These are phyloP conservation scores for Monosporozyma servazzii DNA, from an alignment of 805 yeast genomes.

Conservation along the genomic window DNA sequence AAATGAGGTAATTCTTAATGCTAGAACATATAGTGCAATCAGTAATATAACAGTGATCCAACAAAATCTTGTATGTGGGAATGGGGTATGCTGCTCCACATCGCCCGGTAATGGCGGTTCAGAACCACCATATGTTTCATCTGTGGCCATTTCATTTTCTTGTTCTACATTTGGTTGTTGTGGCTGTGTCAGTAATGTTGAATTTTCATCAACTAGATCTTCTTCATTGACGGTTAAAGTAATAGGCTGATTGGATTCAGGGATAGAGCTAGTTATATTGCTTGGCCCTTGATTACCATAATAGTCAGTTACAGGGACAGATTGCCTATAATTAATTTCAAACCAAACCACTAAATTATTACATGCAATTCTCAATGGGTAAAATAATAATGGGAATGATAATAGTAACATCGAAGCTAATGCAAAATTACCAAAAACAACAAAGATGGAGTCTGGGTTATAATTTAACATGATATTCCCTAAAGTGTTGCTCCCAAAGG, in stretches of 20 bases:
- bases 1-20: slow-evolving; percentile 59
- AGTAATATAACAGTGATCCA: slow-evolving; percentile 38
- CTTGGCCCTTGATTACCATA: neutral
- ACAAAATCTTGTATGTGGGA: slow-evolving; percentile 18
- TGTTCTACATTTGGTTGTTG: slow-evolving; percentile 2
- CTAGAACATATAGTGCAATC: slow-evolving; percentile 48
- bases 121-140: slow-evolving; percentile 1
- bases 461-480: slow-evolving; percentile 70
- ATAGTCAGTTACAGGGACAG: neutral
- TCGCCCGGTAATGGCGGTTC: slow-evolving; percentile 6
- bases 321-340: slow-evolving; percentile 12
- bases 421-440: slow-evolving; percentile 48
- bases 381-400: slow-evolving; percentile 71
- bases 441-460: slow-evolving; percentile 40
- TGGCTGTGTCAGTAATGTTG: neutral
- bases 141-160: slow-evolving; percentile 7
- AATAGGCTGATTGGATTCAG: slow-evolving; percentile 7
- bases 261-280: neutral
- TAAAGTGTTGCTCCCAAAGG: slow-evolving; percentile 55
- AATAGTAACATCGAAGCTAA: slow-evolving; percentile 66
- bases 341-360: slow-evolving; percentile 55
- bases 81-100: slow-evolving; percentile 14
- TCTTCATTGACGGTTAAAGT: slow-evolving; percentile 9
- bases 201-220: slow-evolving; percentile 6
- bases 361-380: slow-evolving; percentile 67